Percentiles rank a stretch among this genome's conserved stretches.
Evolutionary conservation across 176 grass and related monocot genomes (phyloP).

Genomic region (Zoysia pacifica): DNA sequence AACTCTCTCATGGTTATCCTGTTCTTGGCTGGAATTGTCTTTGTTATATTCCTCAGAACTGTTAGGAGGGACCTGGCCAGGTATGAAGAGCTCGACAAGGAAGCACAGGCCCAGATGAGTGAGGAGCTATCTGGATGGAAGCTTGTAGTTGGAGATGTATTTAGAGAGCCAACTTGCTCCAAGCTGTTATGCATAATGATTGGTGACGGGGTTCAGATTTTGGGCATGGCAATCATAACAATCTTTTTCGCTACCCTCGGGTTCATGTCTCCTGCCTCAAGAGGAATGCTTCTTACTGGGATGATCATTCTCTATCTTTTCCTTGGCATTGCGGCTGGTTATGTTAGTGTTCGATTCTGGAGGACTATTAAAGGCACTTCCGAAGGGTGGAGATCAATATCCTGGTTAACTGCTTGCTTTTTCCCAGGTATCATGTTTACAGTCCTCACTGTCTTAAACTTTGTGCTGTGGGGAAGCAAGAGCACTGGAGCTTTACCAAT

Average conservation of each 20-base stretch:
- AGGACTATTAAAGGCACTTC: constrained; percentile 71
- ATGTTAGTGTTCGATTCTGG: constrained; percentile 64
- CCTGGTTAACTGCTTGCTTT: constrained; percentile 80
- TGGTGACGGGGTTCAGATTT: constrained; percentile 77
- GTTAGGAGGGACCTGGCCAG: constrained; percentile 79
- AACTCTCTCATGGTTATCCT: constrained; percentile 92
- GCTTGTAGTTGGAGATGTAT: constrained; percentile 83
- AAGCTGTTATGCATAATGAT: constrained; percentile 82
- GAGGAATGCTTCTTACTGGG: constrained; percentile 87
- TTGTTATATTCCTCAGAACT: constrained; percentile 92
- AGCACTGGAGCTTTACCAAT: constrained; percentile 86
- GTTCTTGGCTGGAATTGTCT: constrained; percentile 88
- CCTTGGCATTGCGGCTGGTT: constrained; percentile 75
- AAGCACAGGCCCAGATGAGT: constrained; percentile 79
- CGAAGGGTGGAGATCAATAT: constrained; percentile 73
- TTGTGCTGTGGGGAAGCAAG: constrained; percentile 71
- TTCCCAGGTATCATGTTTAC: constrained; percentile 72
- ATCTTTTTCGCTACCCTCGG: constrained; percentile 74
- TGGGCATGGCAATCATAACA: constrained; percentile 71
- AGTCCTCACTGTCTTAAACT: constrained; percentile 74
- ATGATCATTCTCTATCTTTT: constrained; percentile 90
- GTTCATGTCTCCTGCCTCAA: constrained; percentile 87
- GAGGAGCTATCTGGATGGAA: constrained; percentile 91
- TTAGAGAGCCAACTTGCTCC: constrained; percentile 74
- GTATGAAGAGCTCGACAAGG: constrained; percentile 80